These are phyloP conservation scores for Alternaria hordeiaustralica DNA, from an alignment of 2,329 filamentous ascomycete species.

Conservation along the genomic window DNA sequence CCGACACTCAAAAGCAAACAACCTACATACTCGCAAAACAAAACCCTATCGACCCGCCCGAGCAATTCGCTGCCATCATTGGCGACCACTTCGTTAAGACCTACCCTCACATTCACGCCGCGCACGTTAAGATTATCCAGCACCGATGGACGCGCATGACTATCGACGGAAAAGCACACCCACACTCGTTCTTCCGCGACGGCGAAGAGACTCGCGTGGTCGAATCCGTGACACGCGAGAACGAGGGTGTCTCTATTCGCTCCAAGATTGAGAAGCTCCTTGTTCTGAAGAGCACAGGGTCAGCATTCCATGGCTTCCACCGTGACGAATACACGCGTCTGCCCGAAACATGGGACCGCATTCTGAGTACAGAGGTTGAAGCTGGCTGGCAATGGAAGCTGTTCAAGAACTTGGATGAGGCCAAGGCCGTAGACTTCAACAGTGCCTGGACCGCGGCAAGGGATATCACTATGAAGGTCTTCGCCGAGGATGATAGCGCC, in stretches of 20 bases:
- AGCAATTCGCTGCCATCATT: constrained; percentile 86
- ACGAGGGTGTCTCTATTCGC: constrained; percentile 74
- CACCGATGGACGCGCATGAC: constrained; percentile 92
- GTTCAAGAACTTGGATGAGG: constrained; percentile 70
- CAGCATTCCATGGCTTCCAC: constrained; percentile 93
- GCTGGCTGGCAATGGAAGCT: constrained; percentile 83
- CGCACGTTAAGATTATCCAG: constrained; percentile 80
- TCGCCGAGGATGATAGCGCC: constrained; percentile 87
- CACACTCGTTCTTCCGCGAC: constrained; percentile 93
- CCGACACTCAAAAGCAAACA: constrained; percentile 97
- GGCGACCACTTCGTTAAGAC: constrained; percentile 87
- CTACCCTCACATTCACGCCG: constrained; percentile 86
- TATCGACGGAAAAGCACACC: constrained; percentile 87
- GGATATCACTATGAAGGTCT: constrained; percentile 85
- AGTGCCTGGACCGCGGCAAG: constrained; percentile 78
- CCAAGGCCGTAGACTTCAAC: constrained; percentile 75
- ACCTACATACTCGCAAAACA: constrained; percentile 91
- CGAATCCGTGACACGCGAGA: constrained; percentile 71
- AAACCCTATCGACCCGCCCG: constrained; percentile 88
- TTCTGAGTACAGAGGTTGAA: constrained; percentile 92
- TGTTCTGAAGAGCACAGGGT: constrained; percentile 95
- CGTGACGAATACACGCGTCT: constrained; percentile 93
- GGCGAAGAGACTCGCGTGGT: constrained; percentile 86
- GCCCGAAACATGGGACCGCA: constrained; percentile 90
- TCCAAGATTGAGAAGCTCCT: constrained; percentile 82